These are phyloP conservation scores for Trichoderma reesei DNA, from an alignment of 495 filamentous ascomycete species.

Conservation along the genomic window DNA sequence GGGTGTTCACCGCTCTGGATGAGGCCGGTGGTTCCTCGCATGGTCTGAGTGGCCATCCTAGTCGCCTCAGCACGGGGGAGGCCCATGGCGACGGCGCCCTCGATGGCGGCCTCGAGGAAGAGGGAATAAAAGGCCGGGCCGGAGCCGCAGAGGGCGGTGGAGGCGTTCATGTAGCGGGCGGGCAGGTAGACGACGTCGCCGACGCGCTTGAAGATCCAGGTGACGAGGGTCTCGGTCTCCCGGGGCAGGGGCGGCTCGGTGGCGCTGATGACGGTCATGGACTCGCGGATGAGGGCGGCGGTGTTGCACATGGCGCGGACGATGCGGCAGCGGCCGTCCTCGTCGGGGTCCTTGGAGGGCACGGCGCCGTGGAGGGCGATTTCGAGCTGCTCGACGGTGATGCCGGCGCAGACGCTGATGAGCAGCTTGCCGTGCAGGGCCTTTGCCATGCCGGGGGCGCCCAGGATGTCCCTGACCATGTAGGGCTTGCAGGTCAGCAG, in stretches of 20 bases:
- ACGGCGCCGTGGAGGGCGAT: slow-evolving; percentile 43
- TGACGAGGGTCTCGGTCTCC: slow-evolving; percentile 45
- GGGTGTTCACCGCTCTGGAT: slow-evolving; percentile 68
- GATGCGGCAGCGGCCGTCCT: slow-evolving; percentile 42
- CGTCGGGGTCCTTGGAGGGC: slow-evolving; percentile 24
- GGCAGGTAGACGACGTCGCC: slow-evolving; percentile 58
- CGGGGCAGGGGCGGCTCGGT: slow-evolving; percentile 46
- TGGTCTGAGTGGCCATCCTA: slow-evolving; percentile 72
- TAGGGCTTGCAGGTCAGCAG: slow-evolving; percentile 73
- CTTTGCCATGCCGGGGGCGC: slow-evolving; percentile 52
- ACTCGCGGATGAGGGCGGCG: slow-evolving; percentile 55
- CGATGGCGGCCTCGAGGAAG: slow-evolving; percentile 66
- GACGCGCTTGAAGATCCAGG: slow-evolving; percentile 68
- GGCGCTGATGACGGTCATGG: slow-evolving; percentile 69
- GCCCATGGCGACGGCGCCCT: slow-evolving; percentile 75
- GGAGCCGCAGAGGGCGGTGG: slow-evolving; percentile 64
- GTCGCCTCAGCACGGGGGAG: slow-evolving; percentile 66
- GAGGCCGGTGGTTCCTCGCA: slow-evolving; percentile 60
- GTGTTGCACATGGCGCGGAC: slow-evolving; percentile 79
- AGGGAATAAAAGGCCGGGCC: slow-evolving; percentile 73
- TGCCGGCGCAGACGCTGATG: slow-evolving; percentile 78
- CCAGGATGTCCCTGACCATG: slow-evolving; percentile 55
- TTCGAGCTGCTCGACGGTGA: slow-evolving; percentile 54
- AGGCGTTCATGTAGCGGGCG: slow-evolving; percentile 59
- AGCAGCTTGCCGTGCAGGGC: slow-evolving; percentile 71